phyloP scores from a whole-genome alignment of 75 land plant genomes.

The Chamaecyparis obtusa region DNA sequence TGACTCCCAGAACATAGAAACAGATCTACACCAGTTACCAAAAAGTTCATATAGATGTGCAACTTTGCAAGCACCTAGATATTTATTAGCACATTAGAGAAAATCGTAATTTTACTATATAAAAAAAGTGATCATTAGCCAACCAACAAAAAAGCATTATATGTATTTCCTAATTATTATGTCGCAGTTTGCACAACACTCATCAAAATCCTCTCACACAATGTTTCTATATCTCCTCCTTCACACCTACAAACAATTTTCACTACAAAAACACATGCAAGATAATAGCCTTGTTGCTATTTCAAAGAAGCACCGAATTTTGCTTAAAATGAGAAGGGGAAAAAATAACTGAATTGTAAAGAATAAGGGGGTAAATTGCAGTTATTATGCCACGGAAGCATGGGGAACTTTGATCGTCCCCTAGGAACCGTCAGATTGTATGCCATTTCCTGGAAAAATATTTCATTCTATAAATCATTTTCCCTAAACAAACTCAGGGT shows the following conservation, averaged over 20 bases:
- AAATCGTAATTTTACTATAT: no score
- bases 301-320: not conserved
- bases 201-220: conserved; percentile 1
- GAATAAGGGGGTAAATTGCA: not conserved
- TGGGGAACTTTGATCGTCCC: not conserved
- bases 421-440: not conserved
- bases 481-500: not conserved
- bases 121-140: no score
- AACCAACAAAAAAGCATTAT: no score
- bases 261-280: not conserved
- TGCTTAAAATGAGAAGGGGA: not conserved
- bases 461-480: not conserved
- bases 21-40: no score
- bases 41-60: no score
- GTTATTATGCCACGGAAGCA: conserved; percentile 1
- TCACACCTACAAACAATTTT: not conserved
- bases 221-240: not conserved
- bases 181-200: not conserved
- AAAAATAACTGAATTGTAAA: not conserved
- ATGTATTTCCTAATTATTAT: not conserved
- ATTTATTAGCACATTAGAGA: no score
- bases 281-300: not conserved
- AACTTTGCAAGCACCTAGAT: no score
- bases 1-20: no score
- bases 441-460: not conserved